Evolutionary conservation across 495 filamentous ascomycete species (phyloP), one percentile per base, ranked within the genome.

Genomic region (Talaromyces liani): DNA sequence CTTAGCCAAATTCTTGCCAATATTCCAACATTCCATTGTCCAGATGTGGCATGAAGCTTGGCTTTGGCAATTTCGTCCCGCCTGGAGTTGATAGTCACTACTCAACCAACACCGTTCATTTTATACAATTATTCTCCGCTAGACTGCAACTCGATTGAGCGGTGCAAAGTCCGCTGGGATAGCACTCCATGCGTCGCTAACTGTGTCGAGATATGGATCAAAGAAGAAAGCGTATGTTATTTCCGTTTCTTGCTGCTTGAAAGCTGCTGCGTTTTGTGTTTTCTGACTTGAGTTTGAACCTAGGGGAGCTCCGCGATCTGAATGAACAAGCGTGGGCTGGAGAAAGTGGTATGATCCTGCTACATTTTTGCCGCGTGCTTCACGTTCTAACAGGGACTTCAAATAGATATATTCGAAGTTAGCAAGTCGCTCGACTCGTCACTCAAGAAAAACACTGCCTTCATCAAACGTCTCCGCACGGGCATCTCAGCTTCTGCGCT

Each of bases 361-460:
- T 3, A 65, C 24, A 31, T 61, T 25, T 58, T 24, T 10, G 25
- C 33, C 6, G 3, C 27, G 27, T 27, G 5, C 27, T 33, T 18
- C 58, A 41, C 4, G 18, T 36, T 49, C 24, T 58, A 33, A 55
- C 41, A 49, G 7, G 14, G 31, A 65, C 31, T 66, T 70, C 63
- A 69, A 39, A 54, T 65, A 97, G 93, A 90, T 79, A 75, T 95
- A 34, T 95, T 96, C 72, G 82, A 86, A 36, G 86, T 93, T 64
- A 84, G 81, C 73, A 82, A 84, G 63, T 90, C 91, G 27, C 88
- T 99, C 65, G 95, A 99, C 73, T 96, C 95, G 18, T 93, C 93
- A 33, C 82, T 99, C 68, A 98, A 97, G 81, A 99, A 98, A 77
- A 99, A 99, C 70, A 99, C 94, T 12, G 93, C 93, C 63, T 97